Conservation (phyloP, 1,139 yeast genomes). For the Kodamaea derodonti region DNA sequence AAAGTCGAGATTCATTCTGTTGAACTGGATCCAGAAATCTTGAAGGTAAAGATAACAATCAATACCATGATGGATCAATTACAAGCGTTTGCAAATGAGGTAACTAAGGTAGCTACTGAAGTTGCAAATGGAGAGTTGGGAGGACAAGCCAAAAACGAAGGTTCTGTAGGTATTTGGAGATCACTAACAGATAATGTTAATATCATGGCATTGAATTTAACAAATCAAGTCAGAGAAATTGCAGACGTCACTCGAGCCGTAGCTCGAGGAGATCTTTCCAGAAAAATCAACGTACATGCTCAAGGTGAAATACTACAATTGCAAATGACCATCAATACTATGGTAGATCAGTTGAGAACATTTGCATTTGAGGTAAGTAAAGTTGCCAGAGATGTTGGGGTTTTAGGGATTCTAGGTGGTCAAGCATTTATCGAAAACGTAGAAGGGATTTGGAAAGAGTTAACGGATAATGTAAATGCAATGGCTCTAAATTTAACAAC, state of each 20-base stretch:
- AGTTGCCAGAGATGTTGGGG: slow-evolving; percentile 88
- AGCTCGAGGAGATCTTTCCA: slow-evolving; percentile 72
- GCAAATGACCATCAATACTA: slow-evolving; percentile 75
- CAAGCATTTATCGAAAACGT: slow-evolving; percentile 83
- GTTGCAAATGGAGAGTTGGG: slow-evolving; percentile 88
- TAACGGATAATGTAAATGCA: slow-evolving; percentile 85
- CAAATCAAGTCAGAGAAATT: slow-evolving; percentile 80
- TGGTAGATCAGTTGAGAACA: slow-evolving; percentile 85
- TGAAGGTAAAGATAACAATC: slow-evolving; percentile 74
- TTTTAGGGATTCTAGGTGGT: slow-evolving; percentile 82
- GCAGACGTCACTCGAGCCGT: slow-evolving; percentile 87
- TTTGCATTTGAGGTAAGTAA: slow-evolving; percentile 87
- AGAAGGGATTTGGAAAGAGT: slow-evolving; percentile 86
- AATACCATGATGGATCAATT: slow-evolving; percentile 87
- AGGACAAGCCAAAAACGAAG: slow-evolving; percentile 81
- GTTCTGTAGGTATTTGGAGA: slow-evolving; percentile 85
- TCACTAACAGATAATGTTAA: slow-evolving; percentile 80
- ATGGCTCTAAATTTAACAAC: slow-evolving; percentile 86
- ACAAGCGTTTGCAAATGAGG: slow-evolving; percentile 78
- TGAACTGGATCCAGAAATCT: slow-evolving; percentile 71
- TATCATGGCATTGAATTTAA: slow-evolving; percentile 81
- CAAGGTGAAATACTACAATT: slow-evolving; percentile 79
- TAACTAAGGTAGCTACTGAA: slow-evolving; percentile 81
- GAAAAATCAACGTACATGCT: slow-evolving; percentile 78
- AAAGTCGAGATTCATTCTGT: slow-evolving; percentile 70